These are phyloP conservation scores for Aspergillus tanneri DNA, from an alignment of 2,329 filamentous ascomycete genomes.

Conservation along the genomic window DNA sequence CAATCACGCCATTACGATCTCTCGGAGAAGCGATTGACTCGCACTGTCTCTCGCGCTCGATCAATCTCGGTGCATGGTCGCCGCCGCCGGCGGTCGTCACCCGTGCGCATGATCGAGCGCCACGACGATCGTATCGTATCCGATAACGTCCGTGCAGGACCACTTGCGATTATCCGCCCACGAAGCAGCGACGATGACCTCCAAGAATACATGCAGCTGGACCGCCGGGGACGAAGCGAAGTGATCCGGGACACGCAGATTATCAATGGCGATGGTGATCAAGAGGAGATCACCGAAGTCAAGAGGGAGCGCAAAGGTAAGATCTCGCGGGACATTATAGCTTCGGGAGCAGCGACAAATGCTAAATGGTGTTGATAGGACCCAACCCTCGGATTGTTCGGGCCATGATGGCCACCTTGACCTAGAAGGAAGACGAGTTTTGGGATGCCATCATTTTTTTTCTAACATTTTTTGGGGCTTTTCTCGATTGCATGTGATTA, in stretches of 20 bases:
- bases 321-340: conserved; percentile 58
- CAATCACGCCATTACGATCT: conserved; percentile 28
- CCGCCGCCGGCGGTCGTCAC: conserved; percentile 37
- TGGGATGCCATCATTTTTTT: conserved; percentile 1
- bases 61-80: conserved; percentile 37
- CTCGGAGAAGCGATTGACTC: conserved; percentile 27
- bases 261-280: conserved; percentile 40
- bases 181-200: conserved; percentile 62
- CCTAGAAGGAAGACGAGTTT: conserved; percentile 39
- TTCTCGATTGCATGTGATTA: neutral
- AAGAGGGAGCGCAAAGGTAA: conserved; percentile 95
- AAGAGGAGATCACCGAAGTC: conserved; percentile 59
- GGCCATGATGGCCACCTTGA: conserved; percentile 70
- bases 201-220: conserved; percentile 66
- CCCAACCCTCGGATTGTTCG: conserved; percentile 64
- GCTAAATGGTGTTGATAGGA: too few species aligned
- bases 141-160: conserved; percentile 43
- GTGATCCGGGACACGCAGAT: conserved; percentile 34
- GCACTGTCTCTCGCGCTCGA: conserved; percentile 33
- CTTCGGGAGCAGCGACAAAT: too few species aligned
- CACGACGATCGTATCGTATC: conserved; percentile 44
- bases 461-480: conserved; percentile 7
- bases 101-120: conserved; percentile 36
- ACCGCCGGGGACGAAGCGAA: conserved; percentile 47
- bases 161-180: conserved; percentile 51